Evolutionary conservation across 1,139 yeast genomes (phyloP).

Genomic region (Wickerhamomyces sp.): DNA sequence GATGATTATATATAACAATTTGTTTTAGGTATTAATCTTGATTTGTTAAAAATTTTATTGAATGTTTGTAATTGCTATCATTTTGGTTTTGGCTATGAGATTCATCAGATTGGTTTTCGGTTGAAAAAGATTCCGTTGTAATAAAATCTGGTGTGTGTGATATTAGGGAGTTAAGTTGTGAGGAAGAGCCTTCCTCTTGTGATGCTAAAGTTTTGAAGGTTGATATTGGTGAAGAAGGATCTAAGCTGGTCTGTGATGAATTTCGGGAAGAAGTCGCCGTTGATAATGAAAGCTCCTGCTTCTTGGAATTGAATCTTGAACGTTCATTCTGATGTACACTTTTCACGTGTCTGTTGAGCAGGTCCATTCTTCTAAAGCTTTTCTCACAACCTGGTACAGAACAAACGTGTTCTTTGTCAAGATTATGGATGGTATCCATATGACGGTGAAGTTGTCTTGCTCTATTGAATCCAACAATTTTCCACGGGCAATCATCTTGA

Average conservation of each 20-base stretch:
- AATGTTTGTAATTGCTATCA: conserved; percentile 13
- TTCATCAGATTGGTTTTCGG: neutral
- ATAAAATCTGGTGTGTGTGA: neutral
- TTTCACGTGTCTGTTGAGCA: conserved; percentile 48
- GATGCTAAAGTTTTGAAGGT: neutral
- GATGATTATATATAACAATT: no score
- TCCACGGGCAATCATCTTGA: conserved; percentile 46
- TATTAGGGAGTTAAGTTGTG: neutral
- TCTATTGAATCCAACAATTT: conserved; percentile 45
- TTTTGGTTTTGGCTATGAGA: neutral
- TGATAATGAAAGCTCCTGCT: conserved; percentile 5
- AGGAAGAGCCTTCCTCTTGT: neutral
- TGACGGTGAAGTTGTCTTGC: conserved; percentile 27
- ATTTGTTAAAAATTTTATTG: conserved; percentile 19
- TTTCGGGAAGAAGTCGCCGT: no score
- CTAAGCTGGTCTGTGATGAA: no score
- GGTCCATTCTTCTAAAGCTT: conserved; percentile 65
- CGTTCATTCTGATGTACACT: conserved; percentile 46
- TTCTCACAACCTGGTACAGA: conserved; percentile 57
- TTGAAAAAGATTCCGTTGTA: neutral
- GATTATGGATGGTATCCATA: conserved; percentile 20
- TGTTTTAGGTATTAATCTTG: no score
- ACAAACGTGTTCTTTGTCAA: conserved; percentile 50
- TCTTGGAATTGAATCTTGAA: conserved; percentile 38
- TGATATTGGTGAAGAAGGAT: neutral